Conservation (phyloP, 192 early-diverging fungal genomes). For the Rhizoclosmatium globosum region DNA sequence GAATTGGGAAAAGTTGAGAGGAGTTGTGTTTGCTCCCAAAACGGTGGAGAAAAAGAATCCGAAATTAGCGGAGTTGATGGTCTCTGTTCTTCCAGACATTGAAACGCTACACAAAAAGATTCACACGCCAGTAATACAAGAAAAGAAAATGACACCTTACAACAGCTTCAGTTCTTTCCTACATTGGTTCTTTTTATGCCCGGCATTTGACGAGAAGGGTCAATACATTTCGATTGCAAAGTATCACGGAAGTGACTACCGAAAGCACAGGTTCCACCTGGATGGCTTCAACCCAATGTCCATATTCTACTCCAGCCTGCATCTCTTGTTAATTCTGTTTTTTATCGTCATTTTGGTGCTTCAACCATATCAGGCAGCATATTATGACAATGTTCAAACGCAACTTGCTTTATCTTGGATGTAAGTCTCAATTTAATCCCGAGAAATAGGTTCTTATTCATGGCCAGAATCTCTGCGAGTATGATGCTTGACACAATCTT, state of each 20-base stretch:
- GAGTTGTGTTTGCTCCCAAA: constrained; percentile 8
- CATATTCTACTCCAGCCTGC: not conserved
- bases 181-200: constrained; percentile 14
- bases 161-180: not conserved
- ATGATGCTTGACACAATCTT: not conserved
- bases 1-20: constrained; percentile 15
- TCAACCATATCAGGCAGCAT: constrained; percentile 3
- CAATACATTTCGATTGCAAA: not conserved
- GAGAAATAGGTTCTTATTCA: not conserved
- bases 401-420: not conserved
- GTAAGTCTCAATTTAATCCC: not conserved
- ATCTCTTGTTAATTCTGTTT: not conserved
- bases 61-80: not conserved
- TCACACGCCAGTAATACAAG: not conserved
- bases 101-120: constrained; percentile 1
- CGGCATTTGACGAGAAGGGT: constrained; percentile 16
- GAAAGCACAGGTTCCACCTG: not conserved
- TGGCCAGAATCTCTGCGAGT: not conserved
- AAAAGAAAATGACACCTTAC: not conserved
- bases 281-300: constrained; percentile 15
- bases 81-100: constrained; percentile 13
- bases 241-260: constrained; percentile 1
- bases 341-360: not conserved
- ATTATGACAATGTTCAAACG: not conserved
- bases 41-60: not conserved